Evolutionary conservation across 495 filamentous ascomycete species (phyloP).

Genomic region (Aspergillus conjunctus): DNA sequence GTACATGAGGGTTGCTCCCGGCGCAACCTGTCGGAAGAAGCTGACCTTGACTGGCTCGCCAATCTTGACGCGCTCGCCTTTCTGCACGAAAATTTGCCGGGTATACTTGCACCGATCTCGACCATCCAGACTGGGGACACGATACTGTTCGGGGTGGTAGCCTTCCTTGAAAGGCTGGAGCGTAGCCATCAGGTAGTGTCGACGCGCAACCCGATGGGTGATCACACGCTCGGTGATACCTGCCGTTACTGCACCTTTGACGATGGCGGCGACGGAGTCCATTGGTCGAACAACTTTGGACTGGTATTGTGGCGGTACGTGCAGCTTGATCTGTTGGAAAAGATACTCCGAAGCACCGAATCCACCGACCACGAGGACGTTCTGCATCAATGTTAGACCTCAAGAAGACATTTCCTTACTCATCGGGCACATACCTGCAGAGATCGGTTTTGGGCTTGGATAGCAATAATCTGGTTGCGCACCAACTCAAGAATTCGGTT

Average conservation of each 20-base stretch:
- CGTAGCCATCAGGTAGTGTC: slow-evolving; percentile 99
- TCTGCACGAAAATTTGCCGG: slow-evolving; percentile 97
- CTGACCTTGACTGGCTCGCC: slow-evolving; percentile 98
- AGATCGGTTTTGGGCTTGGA: slow-evolving; percentile 72
- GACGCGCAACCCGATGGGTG: slow-evolving; percentile 95
- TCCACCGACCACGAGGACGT: slow-evolving; percentile 76
- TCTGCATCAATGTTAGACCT: slow-evolving; percentile 45
- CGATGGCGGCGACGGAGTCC: slow-evolving; percentile 80
- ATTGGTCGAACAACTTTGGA: slow-evolving; percentile 81
- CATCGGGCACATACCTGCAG: slow-evolving; percentile 59
- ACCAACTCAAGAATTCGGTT: slow-evolving; percentile 77
- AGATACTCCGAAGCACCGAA: slow-evolving; percentile 83
- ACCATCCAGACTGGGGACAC: slow-evolving; percentile 92
- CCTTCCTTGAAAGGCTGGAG: slow-evolving; percentile 98
- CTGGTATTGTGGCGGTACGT: slow-evolving; percentile 77
- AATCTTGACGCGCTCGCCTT: slow-evolving; percentile 98
- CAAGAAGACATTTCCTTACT: not conserved
- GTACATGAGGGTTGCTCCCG: slow-evolving; percentile 97
- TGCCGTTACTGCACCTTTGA: slow-evolving; percentile 80
- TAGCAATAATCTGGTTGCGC: slow-evolving; percentile 79
- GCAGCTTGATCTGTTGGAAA: slow-evolving; percentile 80
- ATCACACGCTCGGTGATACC: slow-evolving; percentile 97
- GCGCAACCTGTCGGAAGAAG: slow-evolving; percentile 97
- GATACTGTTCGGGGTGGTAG: slow-evolving; percentile 96
- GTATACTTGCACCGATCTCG: slow-evolving; percentile 99